Base-by-base conservation (phyloP, 2,329 filamentous ascomycete species). In the Rugonectria rugulosa region DNA sequence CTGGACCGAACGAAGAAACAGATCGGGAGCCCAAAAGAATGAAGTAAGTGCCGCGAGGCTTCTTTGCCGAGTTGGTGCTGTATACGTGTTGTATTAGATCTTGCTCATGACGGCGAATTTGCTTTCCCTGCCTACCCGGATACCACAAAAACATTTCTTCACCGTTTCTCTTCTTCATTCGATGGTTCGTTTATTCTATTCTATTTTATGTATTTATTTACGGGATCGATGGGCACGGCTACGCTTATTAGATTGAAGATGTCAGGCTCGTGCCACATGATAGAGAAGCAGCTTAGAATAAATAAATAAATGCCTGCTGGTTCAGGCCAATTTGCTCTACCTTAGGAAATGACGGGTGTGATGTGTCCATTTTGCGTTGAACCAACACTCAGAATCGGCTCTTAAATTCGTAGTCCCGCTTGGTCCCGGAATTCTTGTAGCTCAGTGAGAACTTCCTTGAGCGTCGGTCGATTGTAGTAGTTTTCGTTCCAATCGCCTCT, bases 401-500 rank as follows among this genome's bases (percentile, higher is more conserved):
- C n/a, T 66, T 45, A 66, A 47, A 58, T 46, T 11, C 44, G 27
- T 19, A 65, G 42, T 29, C 57, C 58, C 12, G 55, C 52, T 26
- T 65, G 61, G 23, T 67, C 56, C 20, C 61, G 64, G 32, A 68
- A 75, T 5, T 60, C 57, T 31, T 66, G 55, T 7, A 76, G 62
- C 12, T 70, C 68, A 12, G 68, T 53, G 24, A 67, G 60, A 29
- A 84, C 79, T 56, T 83, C 74, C 32, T 66, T 69, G 40, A 84
- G 63, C 8, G 62, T 78, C 2, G 82, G 81, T 6, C 82, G 73
- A 23, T 73, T 67, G 59, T 78, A 84, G 58, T 77, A 77, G 57
- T 85, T 85, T 41, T 77, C 77, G 17, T 77, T 73, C 81, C 81
- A 84, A 38, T 69, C 64, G 3, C 80, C 80, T 6, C 56, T 63